Evolutionary conservation across 2,329 filamentous ascomycete species (phyloP), one percentile per base, ranked within the genome.

Genomic region (Pseudopithomyces maydicus): DNA sequence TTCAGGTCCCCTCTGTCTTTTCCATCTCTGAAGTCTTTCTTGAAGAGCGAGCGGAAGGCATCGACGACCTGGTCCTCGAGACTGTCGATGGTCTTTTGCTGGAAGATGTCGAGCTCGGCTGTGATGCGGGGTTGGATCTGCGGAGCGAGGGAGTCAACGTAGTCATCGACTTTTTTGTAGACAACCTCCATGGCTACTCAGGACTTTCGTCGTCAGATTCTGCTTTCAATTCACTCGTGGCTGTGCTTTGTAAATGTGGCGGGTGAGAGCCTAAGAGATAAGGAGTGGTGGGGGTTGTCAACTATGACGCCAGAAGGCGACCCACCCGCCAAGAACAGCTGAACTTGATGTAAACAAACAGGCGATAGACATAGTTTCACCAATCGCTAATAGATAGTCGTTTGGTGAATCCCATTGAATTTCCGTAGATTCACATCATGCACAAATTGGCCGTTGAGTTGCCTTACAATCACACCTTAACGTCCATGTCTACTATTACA

Each of bases 51-150:
- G 15, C 65, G 64, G 29, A 71, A 71, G 1, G 69, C 69, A 50
- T 71, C 65, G 12, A 71, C 54, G 36, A 71, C 68, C 54, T 70
- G 67, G 38, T 61, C 63, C 39, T 71, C 69, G 6, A 71, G 63
- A 33, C 66, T 70, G 52, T 71, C 69, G 44, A 71, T 71, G 14
- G 69, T 71, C 49, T 70, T 70, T 43, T 71, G 65, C 36, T 71
- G 69, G 47, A 71, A 71, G 29, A 61, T 38, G 42, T 71, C 69
- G 22, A 71, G 63, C 60, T 71, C 69, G 33, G 64, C 55, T 15
- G 67, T 61, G 39, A 71, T 70, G 64, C 69, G 68, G 66, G 69
- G 66, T 51, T 71, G 67, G 29, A 71, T 70, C 52, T 71, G 67
- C 8, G 69, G 69, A 4, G 69, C 69, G 7, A 71, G 64, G 29